Evolutionary conservation across 1,139 yeast species (phyloP).

Genomic region (Suhomyces bribrorum): DNA sequence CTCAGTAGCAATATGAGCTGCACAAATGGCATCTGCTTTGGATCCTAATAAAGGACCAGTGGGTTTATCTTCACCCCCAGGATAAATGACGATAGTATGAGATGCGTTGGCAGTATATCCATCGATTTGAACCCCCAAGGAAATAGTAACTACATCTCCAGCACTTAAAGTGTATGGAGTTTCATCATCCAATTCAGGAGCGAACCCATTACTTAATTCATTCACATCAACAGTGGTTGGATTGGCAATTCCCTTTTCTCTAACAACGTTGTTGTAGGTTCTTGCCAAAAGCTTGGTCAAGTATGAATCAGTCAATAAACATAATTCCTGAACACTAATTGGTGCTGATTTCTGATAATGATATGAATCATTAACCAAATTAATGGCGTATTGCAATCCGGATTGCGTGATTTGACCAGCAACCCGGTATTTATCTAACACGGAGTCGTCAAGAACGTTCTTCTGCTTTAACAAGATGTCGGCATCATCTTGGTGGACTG

Average conservation of each 20-base stretch:
- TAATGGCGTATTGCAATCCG: slow-evolving; percentile 64
- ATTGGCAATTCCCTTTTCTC: slow-evolving; percentile 84
- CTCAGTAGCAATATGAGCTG: slow-evolving; percentile 86
- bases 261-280: slow-evolving; percentile 56
- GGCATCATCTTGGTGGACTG: slow-evolving; percentile 70
- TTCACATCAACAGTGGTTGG: slow-evolving; percentile 91
- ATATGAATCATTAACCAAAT: slow-evolving; percentile 69
- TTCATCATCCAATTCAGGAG: slow-evolving; percentile 81
- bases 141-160: slow-evolving; percentile 84
- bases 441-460: slow-evolving; percentile 62
- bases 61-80: slow-evolving; percentile 58
- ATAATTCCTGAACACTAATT: slow-evolving; percentile 69
- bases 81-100: slow-evolving; percentile 84
- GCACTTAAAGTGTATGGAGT: slow-evolving; percentile 53
- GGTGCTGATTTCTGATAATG: slow-evolving; percentile 51
- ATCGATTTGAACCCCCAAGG: slow-evolving; percentile 88
- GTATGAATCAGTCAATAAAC: slow-evolving; percentile 79
- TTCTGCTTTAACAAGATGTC: slow-evolving; percentile 72
- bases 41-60: slow-evolving; percentile 79
- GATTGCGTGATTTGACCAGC: slow-evolving; percentile 95
- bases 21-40: slow-evolving; percentile 87
- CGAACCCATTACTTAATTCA: slow-evolving; percentile 71
- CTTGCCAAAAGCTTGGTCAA: slow-evolving; percentile 55
- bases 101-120: slow-evolving; percentile 88
- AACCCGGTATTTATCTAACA: slow-evolving; percentile 77